Base-by-base conservation (phyloP, 305 asterid genomes). In the Fraxinus paxiana region DNA sequence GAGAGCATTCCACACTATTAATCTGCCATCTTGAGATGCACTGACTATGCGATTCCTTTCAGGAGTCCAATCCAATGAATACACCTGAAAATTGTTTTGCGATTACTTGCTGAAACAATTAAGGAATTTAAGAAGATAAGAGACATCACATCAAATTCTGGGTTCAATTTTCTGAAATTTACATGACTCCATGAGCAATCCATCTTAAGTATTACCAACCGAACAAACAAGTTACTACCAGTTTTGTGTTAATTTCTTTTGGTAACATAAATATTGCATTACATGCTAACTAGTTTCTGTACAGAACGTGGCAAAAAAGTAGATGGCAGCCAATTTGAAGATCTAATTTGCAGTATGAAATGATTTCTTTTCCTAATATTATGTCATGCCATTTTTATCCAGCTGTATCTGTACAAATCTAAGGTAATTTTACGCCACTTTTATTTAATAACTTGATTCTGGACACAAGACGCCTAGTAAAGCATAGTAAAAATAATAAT, bases 21-120 rank as follows among this genome's bases (percentile, higher is more conserved):
- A 89, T 84, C 98, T 87, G 18, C 99, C 99, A 86, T 96, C 99
- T 88, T 94, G 99, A 70, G 98, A 96, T 76, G 99, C 98, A 87
- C 98, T 96, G 73, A 96, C 99, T 34, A 96, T 91, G 30, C 98
- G 98, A 86, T 96, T 96, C 88, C 77, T 94, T 84, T 96, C 99
- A 20, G 97, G 92, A 73, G 99, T 92, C 99, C 99, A 94, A 86
- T 96, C 98, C 86, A 96, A 91, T 24, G 98, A 94, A 89, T 96
- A 90, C 71, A 96, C 98, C 98, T 93, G 87, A 86, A 61, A 76
- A 81, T 43, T 51, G 59, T 82, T 84, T 80, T 46, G 56, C 73
- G 33, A 77, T 79, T 79, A 63, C 74, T 22, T 24, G 70, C 12
- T 2, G 34, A 65, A 67, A 71, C 10, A 51, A 17, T 56, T 41